Conservation (phyloP, 768 basidiomycete species). For the Tricholoma bakamatsutake region DNA sequence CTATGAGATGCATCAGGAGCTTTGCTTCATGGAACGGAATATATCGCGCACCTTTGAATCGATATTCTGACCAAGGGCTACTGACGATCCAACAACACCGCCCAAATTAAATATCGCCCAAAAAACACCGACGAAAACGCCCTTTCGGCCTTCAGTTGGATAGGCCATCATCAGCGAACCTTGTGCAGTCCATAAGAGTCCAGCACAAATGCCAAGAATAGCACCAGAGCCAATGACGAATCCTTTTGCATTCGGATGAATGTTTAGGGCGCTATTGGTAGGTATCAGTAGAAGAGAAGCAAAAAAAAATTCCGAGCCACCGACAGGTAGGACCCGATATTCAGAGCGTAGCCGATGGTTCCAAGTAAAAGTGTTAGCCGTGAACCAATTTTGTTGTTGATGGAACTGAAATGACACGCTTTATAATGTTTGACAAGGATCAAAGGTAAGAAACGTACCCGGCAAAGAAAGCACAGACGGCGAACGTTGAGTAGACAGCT, state of each 20-base stretch:
- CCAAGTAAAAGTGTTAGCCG: conserved; percentile 69
- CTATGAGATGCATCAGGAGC: conserved; percentile 19
- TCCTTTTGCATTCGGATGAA: conserved; percentile 51
- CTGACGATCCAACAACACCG: conserved; percentile 71
- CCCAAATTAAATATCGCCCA: conserved; percentile 84
- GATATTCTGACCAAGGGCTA: conserved; percentile 69
- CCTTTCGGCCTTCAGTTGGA: conserved; percentile 75
- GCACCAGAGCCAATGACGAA: conserved; percentile 74
- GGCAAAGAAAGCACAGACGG: conserved; percentile 35
- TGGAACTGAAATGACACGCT: conserved; percentile 37
- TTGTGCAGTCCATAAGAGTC: conserved; percentile 77
- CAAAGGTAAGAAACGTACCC: conserved; percentile 12
- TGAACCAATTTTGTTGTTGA: conserved; percentile 78
- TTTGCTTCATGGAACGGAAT: neutral
- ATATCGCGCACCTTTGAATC: conserved; percentile 43
- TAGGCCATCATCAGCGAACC: conserved; percentile 81
- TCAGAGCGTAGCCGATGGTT: conserved; percentile 70
- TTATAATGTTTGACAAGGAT: neutral
- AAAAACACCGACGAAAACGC: conserved; percentile 73
- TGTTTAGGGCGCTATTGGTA: conserved; percentile 55
- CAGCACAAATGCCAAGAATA: conserved; percentile 67
- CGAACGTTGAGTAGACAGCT: conserved; percentile 56
- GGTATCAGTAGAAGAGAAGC: neutral
- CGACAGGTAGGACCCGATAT: conserved; percentile 67
- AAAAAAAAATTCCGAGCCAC: conserved; percentile 17